phyloP scores from a whole-genome alignment of 225 moss, liverwort and hornwort species.

The Takakia lepidozioides region DNA sequence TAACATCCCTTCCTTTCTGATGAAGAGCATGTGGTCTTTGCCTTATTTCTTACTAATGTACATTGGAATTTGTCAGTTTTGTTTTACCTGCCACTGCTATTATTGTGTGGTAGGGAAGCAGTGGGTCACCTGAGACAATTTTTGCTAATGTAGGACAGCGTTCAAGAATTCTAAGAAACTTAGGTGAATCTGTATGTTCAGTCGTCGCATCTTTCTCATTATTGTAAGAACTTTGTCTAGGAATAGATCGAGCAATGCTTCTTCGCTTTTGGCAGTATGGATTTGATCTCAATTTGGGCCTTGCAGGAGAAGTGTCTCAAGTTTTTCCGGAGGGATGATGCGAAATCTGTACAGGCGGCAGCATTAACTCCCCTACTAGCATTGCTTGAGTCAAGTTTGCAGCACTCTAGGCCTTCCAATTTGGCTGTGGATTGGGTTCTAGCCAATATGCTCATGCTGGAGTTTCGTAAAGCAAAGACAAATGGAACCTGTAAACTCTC shows the following conservation, averaged over 20 bases:
- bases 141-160: no score
- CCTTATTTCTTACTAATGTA: no score
- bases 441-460: slow-evolving; percentile 49
- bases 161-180: no score
- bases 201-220: neutral
- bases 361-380: slow-evolving; percentile 64
- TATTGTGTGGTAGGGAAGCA: no score
- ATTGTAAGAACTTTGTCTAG: neutral
- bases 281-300: neutral
- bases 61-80: no score
- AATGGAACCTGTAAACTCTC: slow-evolving; percentile 50
- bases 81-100: no score
- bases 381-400: slow-evolving; percentile 47
- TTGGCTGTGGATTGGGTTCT: slow-evolving; percentile 52
- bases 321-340: slow-evolving; percentile 68
- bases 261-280: slow-evolving; percentile 4
- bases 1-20: no score
- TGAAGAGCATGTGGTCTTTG: no score
- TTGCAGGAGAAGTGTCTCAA: slow-evolving; percentile 67
- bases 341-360: slow-evolving; percentile 79
- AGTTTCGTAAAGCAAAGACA: slow-evolving; percentile 68
- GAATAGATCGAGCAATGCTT: neutral
- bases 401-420: slow-evolving; percentile 17
- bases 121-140: no score
- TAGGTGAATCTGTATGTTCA: no score